Evolutionary conservation across 441 rosid genomes (phyloP).

Genomic region (Isatis lusitanica): DNA sequence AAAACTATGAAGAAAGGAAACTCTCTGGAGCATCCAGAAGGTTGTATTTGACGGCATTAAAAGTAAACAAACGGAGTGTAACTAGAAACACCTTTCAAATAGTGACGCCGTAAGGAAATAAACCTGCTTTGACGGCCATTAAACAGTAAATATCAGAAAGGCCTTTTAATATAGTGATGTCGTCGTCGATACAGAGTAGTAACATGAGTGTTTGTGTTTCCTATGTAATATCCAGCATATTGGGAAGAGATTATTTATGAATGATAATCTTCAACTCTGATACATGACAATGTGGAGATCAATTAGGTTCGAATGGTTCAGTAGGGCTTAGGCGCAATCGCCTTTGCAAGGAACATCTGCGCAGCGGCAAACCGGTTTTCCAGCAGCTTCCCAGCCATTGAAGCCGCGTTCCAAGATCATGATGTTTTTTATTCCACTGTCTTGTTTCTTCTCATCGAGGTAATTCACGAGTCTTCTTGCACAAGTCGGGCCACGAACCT

Average conservation of each 20-base stretch:
- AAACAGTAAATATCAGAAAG: constrained; percentile 2
- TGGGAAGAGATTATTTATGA: constrained; percentile 11
- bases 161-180: neutral
- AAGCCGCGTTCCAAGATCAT: constrained; percentile 79
- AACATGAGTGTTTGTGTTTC: neutral
- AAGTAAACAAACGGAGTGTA: neutral
- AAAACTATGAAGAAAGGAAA: neutral
- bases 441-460: constrained; percentile 69
- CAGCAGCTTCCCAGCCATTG: constrained; percentile 91
- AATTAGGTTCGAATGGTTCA: neutral
- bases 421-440: constrained; percentile 65
- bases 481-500: constrained; percentile 94
- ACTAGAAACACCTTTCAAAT: neutral
- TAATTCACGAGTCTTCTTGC: constrained; percentile 72
- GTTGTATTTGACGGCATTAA: neutral
- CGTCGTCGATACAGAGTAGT: neutral
- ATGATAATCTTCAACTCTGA: neutral
- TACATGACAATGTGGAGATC: constrained; percentile 26
- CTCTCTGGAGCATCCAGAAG: neutral
- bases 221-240: neutral
- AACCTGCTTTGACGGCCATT: constrained; percentile 15
- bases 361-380: constrained; percentile 81
- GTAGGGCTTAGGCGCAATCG: constrained; percentile 25
- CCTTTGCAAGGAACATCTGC: constrained; percentile 63
- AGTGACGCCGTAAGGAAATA: constrained; percentile 5